Evolutionary conservation across 2,329 filamentous ascomycete species (phyloP).

Genomic region (Fonsecaea multimorphosa): DNA sequence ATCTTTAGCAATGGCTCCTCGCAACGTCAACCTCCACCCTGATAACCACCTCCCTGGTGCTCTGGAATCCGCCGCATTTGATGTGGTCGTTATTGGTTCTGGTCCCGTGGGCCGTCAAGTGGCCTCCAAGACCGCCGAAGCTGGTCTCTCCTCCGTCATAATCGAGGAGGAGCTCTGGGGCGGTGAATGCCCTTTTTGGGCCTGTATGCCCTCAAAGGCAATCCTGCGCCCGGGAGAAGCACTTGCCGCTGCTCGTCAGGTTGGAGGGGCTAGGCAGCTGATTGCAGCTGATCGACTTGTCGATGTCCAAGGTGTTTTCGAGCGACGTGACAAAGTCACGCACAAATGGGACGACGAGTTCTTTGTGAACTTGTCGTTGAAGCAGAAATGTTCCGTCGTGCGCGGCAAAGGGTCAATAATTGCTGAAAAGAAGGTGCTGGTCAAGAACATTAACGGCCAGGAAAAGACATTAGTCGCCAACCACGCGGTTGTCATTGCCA

Average conservation of each 20-base stretch:
- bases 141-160: slow-evolving; percentile 19
- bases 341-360: slow-evolving; percentile 21
- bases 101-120: slow-evolving; percentile 18
- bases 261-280: slow-evolving; percentile 20
- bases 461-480: slow-evolving; percentile 15
- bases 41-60: slow-evolving; percentile 6
- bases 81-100: slow-evolving; percentile 25
- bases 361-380: slow-evolving; percentile 17
- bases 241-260: slow-evolving; percentile 13
- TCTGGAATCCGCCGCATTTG: slow-evolving; percentile 18
- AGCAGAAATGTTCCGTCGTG: slow-evolving; percentile 16
- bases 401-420: slow-evolving; percentile 19
- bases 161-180: slow-evolving; percentile 27
- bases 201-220: slow-evolving; percentile 29
- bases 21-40: slow-evolving; percentile 39
- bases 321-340: slow-evolving; percentile 23
- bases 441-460: slow-evolving; percentile 24
- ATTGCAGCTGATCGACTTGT: slow-evolving; percentile 7
- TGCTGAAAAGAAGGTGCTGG: slow-evolving; percentile 22
- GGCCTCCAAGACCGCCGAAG: slow-evolving; percentile 11
- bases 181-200: slow-evolving; percentile 29
- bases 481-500: slow-evolving; percentile 23
- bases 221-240: slow-evolving; percentile 12
- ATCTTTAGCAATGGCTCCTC: neutral
- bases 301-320: slow-evolving; percentile 22